Conservation (phyloP, 495 filamentous ascomycete species). For the Lepidopterella palustris region DNA sequence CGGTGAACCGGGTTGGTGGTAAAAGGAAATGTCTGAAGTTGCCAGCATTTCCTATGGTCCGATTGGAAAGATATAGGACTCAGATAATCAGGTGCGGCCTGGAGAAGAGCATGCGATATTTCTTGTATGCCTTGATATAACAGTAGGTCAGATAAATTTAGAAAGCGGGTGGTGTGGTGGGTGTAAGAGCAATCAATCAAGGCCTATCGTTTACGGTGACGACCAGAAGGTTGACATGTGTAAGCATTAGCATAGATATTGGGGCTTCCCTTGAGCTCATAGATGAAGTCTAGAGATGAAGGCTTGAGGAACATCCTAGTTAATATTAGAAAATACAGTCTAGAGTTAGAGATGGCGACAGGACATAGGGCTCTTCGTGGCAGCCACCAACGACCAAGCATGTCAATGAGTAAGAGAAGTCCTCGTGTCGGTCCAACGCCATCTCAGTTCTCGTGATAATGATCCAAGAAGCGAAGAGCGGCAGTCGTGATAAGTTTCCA, state of each 20-base stretch:
- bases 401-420: background rate
- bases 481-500: no score
- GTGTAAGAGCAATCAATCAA: background rate
- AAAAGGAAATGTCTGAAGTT: background rate
- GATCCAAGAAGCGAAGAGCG: no score
- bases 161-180: background rate
- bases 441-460: no score
- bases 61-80: background rate
- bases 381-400: background rate
- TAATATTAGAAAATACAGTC: background rate
- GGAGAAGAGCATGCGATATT: background rate
- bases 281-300: background rate
- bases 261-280: background rate
- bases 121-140: background rate
- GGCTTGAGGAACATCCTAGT: background rate
- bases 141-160: background rate
- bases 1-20: background rate
- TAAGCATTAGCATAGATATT: background rate
- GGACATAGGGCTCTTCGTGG: background rate
- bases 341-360: background rate
- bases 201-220: background rate
- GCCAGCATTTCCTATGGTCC: background rate
- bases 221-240: background rate
- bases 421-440: no score
- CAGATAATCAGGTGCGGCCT: background rate